These are phyloP conservation scores for Neocallimastix lanati DNA, from an alignment of 192 early-diverging fungal genomes.

Conservation along the genomic window DNA sequence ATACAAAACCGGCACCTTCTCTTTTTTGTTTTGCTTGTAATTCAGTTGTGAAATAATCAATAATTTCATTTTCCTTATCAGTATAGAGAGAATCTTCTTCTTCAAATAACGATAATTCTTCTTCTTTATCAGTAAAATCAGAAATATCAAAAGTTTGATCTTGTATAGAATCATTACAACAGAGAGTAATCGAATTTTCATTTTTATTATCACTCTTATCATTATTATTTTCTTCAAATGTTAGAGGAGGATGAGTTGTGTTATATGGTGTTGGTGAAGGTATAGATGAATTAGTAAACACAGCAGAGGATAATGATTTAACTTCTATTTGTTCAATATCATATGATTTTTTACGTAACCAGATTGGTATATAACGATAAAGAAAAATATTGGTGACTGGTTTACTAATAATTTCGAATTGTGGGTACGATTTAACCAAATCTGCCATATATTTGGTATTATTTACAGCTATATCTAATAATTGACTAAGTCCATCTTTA, in stretches of 20 bases:
- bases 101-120: conserved; percentile 9
- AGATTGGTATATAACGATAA: conserved; percentile 22
- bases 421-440: conserved; percentile 14
- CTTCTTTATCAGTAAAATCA: conserved; percentile 8
- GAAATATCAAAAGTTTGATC: background rate
- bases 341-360: conserved; percentile 11
- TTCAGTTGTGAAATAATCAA: background rate
- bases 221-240: background rate
- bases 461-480: conserved; percentile 19
- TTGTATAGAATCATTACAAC: conserved; percentile 2
- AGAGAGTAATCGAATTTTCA: background rate
- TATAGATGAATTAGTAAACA: too few species aligned
- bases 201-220: background rate
- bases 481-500: conserved; percentile 5
- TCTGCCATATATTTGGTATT: conserved; percentile 22
- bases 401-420: conserved; percentile 21
- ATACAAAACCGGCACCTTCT: conserved; percentile 17
- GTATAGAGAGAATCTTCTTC: background rate
- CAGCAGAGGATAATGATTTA: too few species aligned
- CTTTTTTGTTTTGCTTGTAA: background rate
- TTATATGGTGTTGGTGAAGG: too few species aligned
- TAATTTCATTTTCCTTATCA: background rate
- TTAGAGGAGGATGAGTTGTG: background rate
- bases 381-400: conserved; percentile 28
- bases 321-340: background rate